Evolutionary conservation across 2,329 filamentous ascomycete species (phyloP).

Genomic region (Epichloe typhina): DNA sequence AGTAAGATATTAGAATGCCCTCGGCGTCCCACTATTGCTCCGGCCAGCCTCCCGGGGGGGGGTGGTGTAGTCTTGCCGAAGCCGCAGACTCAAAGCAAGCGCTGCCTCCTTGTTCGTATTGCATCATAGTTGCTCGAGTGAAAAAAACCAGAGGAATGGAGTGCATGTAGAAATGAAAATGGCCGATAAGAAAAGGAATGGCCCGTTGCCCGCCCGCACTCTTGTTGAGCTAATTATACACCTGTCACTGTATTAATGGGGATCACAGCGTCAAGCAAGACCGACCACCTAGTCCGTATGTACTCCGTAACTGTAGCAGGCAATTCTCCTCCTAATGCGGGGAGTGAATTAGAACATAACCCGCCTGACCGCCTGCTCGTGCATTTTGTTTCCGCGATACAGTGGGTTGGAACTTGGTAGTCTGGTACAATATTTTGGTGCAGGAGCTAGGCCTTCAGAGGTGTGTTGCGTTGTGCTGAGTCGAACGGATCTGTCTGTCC

Average conservation of each 20-base stretch:
- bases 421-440: not conserved
- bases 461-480: not conserved
- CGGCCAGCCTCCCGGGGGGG: not conserved
- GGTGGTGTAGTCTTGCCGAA: not conserved
- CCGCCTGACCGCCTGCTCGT: not conserved
- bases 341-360: not conserved
- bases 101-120: too few species aligned
- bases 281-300: not conserved
- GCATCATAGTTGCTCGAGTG: not conserved
- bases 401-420: not conserved
- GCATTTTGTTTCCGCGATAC: not conserved
- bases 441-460: not conserved
- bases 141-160: too few species aligned
- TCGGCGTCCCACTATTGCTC: not conserved
- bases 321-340: not conserved
- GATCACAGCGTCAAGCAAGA: not conserved
- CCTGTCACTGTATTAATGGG: not conserved
- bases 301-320: not conserved
- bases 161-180: not conserved
- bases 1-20: not conserved
- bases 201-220: slow-evolving; percentile 3
- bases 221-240: not conserved
- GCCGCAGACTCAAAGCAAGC: too few species aligned
- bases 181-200: not conserved
- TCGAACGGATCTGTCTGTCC: too few species aligned